Conservation (phyloP, 2,329 filamentous ascomycete genomes). For the Aspergillus sp. region DNA sequence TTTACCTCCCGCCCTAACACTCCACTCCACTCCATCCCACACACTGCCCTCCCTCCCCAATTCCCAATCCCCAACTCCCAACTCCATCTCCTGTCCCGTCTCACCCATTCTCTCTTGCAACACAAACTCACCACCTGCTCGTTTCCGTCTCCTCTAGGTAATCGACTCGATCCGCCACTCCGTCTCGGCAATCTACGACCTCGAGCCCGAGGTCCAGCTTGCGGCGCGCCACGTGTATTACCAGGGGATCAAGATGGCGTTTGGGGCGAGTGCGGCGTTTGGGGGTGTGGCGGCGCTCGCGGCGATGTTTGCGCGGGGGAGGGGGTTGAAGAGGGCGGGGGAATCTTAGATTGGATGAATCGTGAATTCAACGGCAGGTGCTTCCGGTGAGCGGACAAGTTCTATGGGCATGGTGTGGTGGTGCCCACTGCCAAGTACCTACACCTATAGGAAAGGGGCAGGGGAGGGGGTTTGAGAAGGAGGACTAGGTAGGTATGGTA, state of each 20-base stretch:
- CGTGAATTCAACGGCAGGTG: too few relatives aligned
- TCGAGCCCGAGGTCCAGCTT: slow-evolving; percentile 62
- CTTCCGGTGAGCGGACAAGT: too few relatives aligned
- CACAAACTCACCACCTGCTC: slow-evolving; percentile 11
- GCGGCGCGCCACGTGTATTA: slow-evolving; percentile 64
- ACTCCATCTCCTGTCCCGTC: background rate
- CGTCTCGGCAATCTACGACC: slow-evolving; percentile 57
- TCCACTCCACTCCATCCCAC: background rate
- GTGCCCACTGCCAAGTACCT: too few relatives aligned
- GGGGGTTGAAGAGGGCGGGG: slow-evolving; percentile 1
- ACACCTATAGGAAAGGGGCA: too few relatives aligned
- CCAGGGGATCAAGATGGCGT: slow-evolving; percentile 50
- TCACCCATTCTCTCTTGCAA: background rate
- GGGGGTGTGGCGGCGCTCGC: slow-evolving; percentile 1
- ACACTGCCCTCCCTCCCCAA: background rate
- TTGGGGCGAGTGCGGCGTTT: slow-evolving; percentile 3
- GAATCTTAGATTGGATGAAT: background rate
- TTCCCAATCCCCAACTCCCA: too few relatives aligned
- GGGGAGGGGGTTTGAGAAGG: too few relatives aligned
- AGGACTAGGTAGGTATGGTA: too few relatives aligned
- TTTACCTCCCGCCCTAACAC: background rate
- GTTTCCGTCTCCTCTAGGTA: slow-evolving; percentile 48
- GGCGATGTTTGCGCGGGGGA: slow-evolving; percentile 7
- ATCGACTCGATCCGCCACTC: slow-evolving; percentile 67
- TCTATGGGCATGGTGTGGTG: too few relatives aligned